Evolutionary conservation across 208 protist species (phyloP).

Genomic region (Acanthamoeba triangularis): DNA sequence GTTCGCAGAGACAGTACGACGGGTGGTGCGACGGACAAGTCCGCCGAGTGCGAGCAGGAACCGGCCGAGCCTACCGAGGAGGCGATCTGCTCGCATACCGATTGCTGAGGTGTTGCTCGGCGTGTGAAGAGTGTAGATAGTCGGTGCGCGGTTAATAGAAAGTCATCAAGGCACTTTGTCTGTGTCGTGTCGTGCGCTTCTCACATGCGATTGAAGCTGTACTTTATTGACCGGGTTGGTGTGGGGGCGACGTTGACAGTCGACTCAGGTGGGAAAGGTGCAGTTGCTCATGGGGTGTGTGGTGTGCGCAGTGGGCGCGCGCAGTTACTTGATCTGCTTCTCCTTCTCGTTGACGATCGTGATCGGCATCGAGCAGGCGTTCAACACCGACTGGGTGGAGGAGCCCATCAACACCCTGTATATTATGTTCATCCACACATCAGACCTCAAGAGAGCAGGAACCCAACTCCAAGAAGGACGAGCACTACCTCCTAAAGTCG

Average conservation of each 20-base stretch:
- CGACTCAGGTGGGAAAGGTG: too few species aligned
- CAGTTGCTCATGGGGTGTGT: too few species aligned
- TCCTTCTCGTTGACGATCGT: conserved; percentile 43
- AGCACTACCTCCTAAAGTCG: conserved; percentile 1
- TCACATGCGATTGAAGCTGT: too few species aligned
- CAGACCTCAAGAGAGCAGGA: background rate
- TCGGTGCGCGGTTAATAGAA: background rate
- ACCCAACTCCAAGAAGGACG: too few species aligned
- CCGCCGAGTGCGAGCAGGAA: background rate
- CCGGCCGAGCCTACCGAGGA: background rate
- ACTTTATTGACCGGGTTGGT: too few species aligned
- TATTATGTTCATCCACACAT: background rate
- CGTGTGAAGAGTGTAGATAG: background rate
- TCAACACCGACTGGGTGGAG: background rate
- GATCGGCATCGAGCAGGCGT: conserved; percentile 1
- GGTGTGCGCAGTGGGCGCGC: too few species aligned
- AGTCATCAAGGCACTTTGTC: too few species aligned
- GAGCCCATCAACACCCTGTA: conserved; percentile 18
- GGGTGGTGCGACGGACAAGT: background rate
- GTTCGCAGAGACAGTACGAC: too few species aligned
- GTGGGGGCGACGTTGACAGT: too few species aligned
- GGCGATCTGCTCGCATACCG: background rate
- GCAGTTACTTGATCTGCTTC: background rate
- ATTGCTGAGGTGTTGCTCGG: background rate
- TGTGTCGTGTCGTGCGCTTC: too few species aligned